A percentile compares a stretch with the other conserved stretches of the same genome.
These are phyloP conservation scores for Rhizopus microsporus DNA, from an alignment of 371 early-diverging fungal genomes.

Conservation along the genomic window DNA sequence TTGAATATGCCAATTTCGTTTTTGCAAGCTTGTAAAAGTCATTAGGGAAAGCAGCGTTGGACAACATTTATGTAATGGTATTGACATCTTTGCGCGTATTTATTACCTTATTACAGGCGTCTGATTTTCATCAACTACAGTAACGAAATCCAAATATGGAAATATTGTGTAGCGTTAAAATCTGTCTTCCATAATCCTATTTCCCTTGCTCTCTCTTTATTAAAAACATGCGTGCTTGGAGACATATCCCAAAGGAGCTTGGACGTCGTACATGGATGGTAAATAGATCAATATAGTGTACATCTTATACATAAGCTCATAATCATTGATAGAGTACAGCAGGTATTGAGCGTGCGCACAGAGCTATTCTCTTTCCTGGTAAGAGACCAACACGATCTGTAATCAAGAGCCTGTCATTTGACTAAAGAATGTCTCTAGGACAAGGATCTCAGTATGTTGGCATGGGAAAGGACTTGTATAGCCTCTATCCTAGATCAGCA, in stretches of 20 bases:
- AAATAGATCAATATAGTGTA: neutral
- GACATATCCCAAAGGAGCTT: constrained; percentile 1
- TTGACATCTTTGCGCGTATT: too few species aligned
- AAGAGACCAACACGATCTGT: neutral
- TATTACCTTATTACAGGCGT: too few species aligned
- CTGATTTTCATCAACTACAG: too few species aligned
- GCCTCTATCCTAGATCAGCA: constrained; percentile 68
- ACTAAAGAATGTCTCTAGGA: constrained; percentile 38
- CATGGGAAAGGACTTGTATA: constrained; percentile 93
- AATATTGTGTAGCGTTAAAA: neutral
- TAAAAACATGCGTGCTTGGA: neutral
- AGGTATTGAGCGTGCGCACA: constrained; percentile 54
- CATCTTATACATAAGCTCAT: neutral
- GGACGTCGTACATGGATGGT: constrained; percentile 36
- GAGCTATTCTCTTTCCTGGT: constrained; percentile 60
- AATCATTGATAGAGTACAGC: constrained; percentile 42
- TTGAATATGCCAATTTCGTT: too few species aligned
- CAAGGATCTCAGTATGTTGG: constrained; percentile 90
- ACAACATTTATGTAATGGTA: too few species aligned
- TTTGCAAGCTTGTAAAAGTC: too few species aligned
- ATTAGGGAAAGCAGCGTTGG: too few species aligned
- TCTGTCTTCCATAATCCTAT: neutral
- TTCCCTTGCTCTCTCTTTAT: neutral
- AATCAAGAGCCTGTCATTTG: neutral
- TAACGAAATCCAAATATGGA: too few species aligned